Percentiles rank a stretch among this genome's conserved stretches.
phyloP scores from a whole-genome alignment of 179 eudicot genomes.

The Drosera spatulata region DNA sequence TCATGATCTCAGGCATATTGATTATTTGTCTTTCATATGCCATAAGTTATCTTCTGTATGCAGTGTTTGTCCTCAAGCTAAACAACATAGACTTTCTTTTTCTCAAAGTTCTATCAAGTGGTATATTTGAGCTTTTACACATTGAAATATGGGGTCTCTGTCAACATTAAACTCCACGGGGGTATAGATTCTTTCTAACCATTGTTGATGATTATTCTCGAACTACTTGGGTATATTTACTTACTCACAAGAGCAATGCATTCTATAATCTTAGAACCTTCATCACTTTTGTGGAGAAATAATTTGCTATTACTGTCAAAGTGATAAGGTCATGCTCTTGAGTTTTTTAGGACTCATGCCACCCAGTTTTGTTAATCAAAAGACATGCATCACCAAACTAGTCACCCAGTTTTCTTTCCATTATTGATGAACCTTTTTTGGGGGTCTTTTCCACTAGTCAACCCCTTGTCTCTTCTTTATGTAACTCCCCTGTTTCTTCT shows the following conservation, averaged over 20 bases:
- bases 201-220: slow-evolving; percentile 5
- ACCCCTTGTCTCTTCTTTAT: no score
- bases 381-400: no score
- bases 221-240: slow-evolving; percentile 1
- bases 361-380: no score
- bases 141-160: not conserved
- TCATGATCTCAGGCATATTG: no score
- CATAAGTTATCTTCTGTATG: no score
- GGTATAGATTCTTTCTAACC: not conserved
- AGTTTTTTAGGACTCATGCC: not conserved
- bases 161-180: not conserved
- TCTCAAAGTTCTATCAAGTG: not conserved
- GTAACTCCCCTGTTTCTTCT: not conserved
- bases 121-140: not conserved
- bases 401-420: not conserved
- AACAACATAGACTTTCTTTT: not conserved
- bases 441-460: no score
- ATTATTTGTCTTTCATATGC: no score
- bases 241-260: not conserved
- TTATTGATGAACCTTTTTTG: not conserved
- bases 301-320: not conserved
- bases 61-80: not conserved
- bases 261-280: not conserved
- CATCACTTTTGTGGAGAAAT: not conserved
- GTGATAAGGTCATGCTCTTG: not conserved